Evolutionary conservation across 2,329 filamentous ascomycete genomes (phyloP).

Genomic region (Fusarium coffeatum): DNA sequence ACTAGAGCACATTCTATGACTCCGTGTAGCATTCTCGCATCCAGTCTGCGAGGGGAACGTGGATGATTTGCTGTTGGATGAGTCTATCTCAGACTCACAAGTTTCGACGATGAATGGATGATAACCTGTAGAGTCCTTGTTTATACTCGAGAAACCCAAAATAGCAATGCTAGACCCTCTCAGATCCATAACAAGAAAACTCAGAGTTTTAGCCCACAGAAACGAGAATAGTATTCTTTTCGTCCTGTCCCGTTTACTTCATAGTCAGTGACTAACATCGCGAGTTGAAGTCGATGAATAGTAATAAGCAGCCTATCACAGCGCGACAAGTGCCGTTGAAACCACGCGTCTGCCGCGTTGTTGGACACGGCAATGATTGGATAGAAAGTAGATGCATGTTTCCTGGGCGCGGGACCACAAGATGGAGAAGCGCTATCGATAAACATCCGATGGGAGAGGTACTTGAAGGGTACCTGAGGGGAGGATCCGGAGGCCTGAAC

Average conservation of each 20-base stretch:
- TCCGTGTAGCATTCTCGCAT: slow-evolving; percentile 23
- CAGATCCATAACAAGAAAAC: slow-evolving; percentile 19
- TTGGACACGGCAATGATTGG: slow-evolving; percentile 40
- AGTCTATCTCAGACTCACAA: neutral
- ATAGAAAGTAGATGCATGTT: slow-evolving; percentile 36
- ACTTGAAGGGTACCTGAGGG: slow-evolving; percentile 23
- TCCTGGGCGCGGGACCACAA: slow-evolving; percentile 31
- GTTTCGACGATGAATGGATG: slow-evolving; percentile 17
- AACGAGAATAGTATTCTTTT: slow-evolving; percentile 9
- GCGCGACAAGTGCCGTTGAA: slow-evolving; percentile 31
- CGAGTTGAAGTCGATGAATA: slow-evolving; percentile 12
- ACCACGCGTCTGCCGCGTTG: slow-evolving; percentile 45
- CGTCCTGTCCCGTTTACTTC: slow-evolving; percentile 5
- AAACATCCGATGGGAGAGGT: slow-evolving; percentile 34
- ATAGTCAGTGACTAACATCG: slow-evolving; percentile 8
- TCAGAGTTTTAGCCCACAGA: neutral
- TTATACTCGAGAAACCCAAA: slow-evolving; percentile 5
- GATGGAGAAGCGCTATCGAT: slow-evolving; percentile 47
- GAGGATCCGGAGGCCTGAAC: slow-evolving; percentile 25
- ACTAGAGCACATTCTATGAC: neutral
- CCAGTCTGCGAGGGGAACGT: slow-evolving; percentile 10
- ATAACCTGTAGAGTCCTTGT: slow-evolving; percentile 18
- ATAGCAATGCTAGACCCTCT: slow-evolving; percentile 9
- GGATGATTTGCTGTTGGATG: slow-evolving; percentile 23
- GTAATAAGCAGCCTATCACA: slow-evolving; percentile 25